phyloP scores from a whole-genome alignment of 495 filamentous ascomycete species.

The Penicillium dipodomyicola region DNA sequence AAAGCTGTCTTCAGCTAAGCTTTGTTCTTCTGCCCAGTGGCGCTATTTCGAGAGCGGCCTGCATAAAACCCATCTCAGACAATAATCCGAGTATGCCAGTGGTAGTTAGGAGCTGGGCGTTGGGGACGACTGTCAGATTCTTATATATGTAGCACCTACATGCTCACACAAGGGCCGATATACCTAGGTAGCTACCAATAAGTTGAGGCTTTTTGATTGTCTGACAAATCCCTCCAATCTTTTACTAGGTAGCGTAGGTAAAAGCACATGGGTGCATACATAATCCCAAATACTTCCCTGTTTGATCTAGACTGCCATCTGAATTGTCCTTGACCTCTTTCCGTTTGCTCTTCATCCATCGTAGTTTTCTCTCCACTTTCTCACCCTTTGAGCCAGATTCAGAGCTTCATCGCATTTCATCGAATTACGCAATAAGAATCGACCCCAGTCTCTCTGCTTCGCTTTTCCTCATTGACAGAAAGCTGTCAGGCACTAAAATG shows the following conservation, averaged over 20 bases:
- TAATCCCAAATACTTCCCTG: background rate
- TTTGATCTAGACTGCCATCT: background rate
- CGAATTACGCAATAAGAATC: background rate
- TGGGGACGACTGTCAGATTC: background rate
- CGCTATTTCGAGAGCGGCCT: background rate
- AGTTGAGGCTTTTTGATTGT: slow-evolving; percentile 4
- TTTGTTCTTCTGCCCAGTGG: too few relatives aligned
- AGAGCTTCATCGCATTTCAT: background rate
- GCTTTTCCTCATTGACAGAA: background rate
- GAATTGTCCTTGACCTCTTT: background rate
- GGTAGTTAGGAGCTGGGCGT: background rate
- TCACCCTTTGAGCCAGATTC: background rate
- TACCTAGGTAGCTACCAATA: background rate
- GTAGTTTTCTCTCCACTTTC: background rate
- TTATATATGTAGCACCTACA: background rate
- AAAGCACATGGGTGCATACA: background rate
- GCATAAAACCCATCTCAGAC: background rate
- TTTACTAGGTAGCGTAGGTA: background rate
- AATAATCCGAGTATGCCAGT: background rate
- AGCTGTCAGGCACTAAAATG: background rate
- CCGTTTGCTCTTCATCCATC: background rate
- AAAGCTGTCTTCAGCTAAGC: background rate
- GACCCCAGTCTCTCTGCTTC: background rate
- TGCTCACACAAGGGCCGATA: background rate
- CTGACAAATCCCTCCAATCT: background rate